A percentile compares a stretch with the other conserved stretches of the same genome.
These are phyloP conservation scores for Wickerhamiella hasegawae DNA, from an alignment of 805 yeast species.

Conservation along the genomic window DNA sequence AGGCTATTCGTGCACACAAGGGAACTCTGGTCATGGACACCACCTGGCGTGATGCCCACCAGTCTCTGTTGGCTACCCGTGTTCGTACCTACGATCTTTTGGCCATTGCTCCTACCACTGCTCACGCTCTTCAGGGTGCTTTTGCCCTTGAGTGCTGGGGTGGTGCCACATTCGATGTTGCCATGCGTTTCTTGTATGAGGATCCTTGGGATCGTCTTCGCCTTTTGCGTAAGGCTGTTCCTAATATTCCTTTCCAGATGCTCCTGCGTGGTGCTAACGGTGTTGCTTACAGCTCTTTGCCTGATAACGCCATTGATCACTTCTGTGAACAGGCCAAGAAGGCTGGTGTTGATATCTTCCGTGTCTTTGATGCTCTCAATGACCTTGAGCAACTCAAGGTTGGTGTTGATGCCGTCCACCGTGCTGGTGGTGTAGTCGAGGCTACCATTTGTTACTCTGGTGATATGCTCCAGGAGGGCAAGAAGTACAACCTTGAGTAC, in stretches of 20 bases:
- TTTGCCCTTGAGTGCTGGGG: constrained; percentile 99
- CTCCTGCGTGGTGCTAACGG: constrained; percentile 98
- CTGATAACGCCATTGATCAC: constrained; percentile 97
- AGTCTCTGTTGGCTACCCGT: constrained; percentile 91
- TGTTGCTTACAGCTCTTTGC: constrained; percentile 93
- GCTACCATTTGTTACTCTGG: constrained; percentile 98
- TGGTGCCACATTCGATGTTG: constrained; percentile 98
- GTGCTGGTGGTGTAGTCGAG: constrained; percentile 98
- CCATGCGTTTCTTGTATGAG: constrained; percentile 96
- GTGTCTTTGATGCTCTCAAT: constrained; percentile 95
- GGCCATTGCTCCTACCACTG: constrained; percentile 87
- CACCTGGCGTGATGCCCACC: constrained; percentile 99
- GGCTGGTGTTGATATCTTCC: constrained; percentile 90
- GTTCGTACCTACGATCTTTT: constrained; percentile 85
- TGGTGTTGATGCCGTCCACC: constrained; percentile 94
- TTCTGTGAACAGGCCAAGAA: constrained; percentile 90
- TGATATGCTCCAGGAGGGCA: constrained; percentile 91
- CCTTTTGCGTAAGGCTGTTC: constrained; percentile 73
- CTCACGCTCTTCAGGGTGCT: constrained; percentile 76
- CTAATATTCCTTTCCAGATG: constrained; percentile 99
- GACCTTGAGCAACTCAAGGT: constrained; percentile 93
- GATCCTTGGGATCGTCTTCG: constrained; percentile 98
- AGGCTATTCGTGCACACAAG: constrained; percentile 63
- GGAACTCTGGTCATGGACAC: constrained; percentile 96
- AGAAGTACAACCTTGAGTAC: constrained; percentile 89